Conservation (phyloP, 2,329 filamentous ascomycete genomes). For the Apiospora malaysiana region DNA sequence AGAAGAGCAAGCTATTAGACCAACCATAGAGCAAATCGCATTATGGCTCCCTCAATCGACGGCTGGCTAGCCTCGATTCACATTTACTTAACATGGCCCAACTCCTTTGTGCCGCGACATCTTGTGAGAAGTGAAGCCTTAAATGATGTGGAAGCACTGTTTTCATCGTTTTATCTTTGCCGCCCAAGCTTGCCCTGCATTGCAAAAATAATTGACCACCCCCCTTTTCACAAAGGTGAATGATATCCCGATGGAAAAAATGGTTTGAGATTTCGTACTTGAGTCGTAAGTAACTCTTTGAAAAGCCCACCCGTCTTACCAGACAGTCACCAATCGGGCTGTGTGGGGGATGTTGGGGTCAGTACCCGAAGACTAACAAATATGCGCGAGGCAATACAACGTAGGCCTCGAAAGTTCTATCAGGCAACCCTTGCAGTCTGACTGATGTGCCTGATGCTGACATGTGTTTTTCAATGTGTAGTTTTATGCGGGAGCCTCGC, state of each 20-base stretch:
- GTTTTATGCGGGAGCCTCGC: not conserved
- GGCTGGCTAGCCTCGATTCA: not conserved
- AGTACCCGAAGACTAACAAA: not conserved
- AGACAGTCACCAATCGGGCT: too few relatives aligned
- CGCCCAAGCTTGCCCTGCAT: too few relatives aligned
- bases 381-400: not conserved
- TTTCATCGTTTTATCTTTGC: too few relatives aligned
- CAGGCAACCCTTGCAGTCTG: not conserved
- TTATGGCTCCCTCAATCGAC: not conserved
- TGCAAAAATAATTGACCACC: too few relatives aligned
- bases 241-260: too few relatives aligned
- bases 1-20: slow-evolving; percentile 4
- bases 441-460: too few relatives aligned
- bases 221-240: too few relatives aligned
- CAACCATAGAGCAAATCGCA: not conserved
- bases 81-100: not conserved
- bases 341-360: not conserved
- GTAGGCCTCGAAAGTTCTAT: not conserved
- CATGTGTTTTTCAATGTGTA: too few relatives aligned
- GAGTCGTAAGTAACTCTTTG: too few relatives aligned
- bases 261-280: too few relatives aligned
- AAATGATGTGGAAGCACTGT: not conserved
- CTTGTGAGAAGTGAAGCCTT: not conserved
- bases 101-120: not conserved
- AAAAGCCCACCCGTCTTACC: too few relatives aligned